Conservation (phyloP, 2,329 filamentous ascomycete genomes). For the Ophiocordyceps camponoti-floridani region DNA sequence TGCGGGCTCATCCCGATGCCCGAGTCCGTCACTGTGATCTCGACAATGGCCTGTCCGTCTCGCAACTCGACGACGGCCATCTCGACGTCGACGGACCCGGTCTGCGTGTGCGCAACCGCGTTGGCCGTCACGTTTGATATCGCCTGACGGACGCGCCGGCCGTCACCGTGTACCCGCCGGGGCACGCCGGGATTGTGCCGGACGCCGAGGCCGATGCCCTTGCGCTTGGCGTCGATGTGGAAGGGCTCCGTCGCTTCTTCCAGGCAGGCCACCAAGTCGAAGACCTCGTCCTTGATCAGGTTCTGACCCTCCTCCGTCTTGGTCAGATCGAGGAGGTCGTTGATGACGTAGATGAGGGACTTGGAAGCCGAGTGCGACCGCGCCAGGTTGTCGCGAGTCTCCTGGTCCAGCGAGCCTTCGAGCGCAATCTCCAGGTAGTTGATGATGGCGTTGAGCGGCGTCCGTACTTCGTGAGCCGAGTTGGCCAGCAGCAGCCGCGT, state of each 20-base stretch:
- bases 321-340: slow-evolving; percentile 74
- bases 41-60: slow-evolving; percentile 42
- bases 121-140: slow-evolving; percentile 74
- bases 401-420: slow-evolving; percentile 60
- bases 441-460: slow-evolving; percentile 82
- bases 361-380: slow-evolving; percentile 84
- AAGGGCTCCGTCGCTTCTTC: slow-evolving; percentile 66
- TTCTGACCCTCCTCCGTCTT: slow-evolving; percentile 71
- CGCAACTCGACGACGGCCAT: slow-evolving; percentile 40
- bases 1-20: slow-evolving; percentile 53
- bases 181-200: slow-evolving; percentile 52
- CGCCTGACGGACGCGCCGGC: slow-evolving; percentile 61
- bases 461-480: slow-evolving; percentile 81
- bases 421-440: slow-evolving; percentile 87
- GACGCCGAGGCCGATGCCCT: slow-evolving; percentile 54
- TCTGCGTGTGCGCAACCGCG: slow-evolving; percentile 58
- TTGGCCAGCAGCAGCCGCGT: slow-evolving; percentile 68
- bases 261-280: slow-evolving; percentile 54
- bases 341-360: slow-evolving; percentile 85
- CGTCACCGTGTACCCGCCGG: slow-evolving; percentile 56
- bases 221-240: slow-evolving; percentile 54
- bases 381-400: slow-evolving; percentile 69
- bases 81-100: slow-evolving; percentile 54
- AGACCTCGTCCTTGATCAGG: slow-evolving; percentile 63
- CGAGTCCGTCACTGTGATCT: slow-evolving; percentile 61